Evolutionary conservation across 805 yeast species (phyloP).

Genomic region (Spathaspora passalidarum): DNA sequence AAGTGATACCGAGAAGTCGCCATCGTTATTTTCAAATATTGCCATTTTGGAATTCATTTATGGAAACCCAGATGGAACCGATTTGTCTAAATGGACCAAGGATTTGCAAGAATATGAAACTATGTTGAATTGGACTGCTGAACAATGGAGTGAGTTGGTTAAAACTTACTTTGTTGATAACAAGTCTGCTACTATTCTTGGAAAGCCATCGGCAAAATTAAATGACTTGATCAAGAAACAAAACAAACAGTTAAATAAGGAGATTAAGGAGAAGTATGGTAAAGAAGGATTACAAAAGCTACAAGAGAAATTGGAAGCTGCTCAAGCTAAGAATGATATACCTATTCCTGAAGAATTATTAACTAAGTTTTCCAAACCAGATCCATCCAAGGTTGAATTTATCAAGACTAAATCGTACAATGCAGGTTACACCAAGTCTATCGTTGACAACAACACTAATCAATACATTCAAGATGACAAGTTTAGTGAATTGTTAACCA

Average conservation of each 20-base stretch:
- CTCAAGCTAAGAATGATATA: slow-evolving; percentile 65
- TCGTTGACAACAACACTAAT: slow-evolving; percentile 23
- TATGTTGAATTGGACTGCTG: slow-evolving; percentile 57
- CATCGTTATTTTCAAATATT: slow-evolving; percentile 57
- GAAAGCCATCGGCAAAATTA: slow-evolving; percentile 64
- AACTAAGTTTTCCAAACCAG: slow-evolving; percentile 63
- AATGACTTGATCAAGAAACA: slow-evolving; percentile 52
- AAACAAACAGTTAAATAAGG: slow-evolving; percentile 45
- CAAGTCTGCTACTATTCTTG: slow-evolving; percentile 62
- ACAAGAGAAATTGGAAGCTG: slow-evolving; percentile 51
- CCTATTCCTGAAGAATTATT: slow-evolving; percentile 73
- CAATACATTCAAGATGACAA: slow-evolving; percentile 19
- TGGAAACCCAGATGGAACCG: slow-evolving; percentile 61
- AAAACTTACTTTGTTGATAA: slow-evolving; percentile 54
- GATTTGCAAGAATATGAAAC: slow-evolving; percentile 57
- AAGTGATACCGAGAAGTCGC: slow-evolving; percentile 59
- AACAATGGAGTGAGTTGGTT: slow-evolving; percentile 65
- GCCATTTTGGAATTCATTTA: slow-evolving; percentile 80
- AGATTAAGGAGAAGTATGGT: slow-evolving; percentile 54
- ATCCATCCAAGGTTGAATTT: slow-evolving; percentile 71
- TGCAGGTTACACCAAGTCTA: slow-evolving; percentile 46
- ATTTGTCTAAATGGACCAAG: slow-evolving; percentile 53
- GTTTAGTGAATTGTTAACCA: slow-evolving; percentile 13
- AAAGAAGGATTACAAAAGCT: slow-evolving; percentile 55
- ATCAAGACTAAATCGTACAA: slow-evolving; percentile 65